phyloP scores from a whole-genome alignment of 257 asterid genomes.

The Solanum chiquidenum region DNA sequence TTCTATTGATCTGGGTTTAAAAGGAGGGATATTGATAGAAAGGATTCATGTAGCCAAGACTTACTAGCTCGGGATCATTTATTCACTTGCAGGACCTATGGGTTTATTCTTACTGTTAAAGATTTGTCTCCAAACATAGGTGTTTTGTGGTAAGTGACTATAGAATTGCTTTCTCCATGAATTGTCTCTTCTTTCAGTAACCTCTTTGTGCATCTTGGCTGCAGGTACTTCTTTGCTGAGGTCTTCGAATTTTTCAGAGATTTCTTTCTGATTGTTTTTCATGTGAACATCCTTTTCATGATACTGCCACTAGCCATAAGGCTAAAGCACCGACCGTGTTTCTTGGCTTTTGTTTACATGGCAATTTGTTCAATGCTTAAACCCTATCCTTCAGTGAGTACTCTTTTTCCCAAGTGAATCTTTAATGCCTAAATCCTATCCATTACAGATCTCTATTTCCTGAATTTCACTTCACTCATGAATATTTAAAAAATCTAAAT shows the following conservation, averaged over 20 bases:
- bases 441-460: not conserved
- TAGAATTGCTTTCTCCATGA: not conserved
- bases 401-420: not conserved
- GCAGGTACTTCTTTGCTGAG: conserved; percentile 99
- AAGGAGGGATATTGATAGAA: not conserved
- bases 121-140: conserved; percentile 97
- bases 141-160: conserved; percentile 62
- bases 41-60: not conserved
- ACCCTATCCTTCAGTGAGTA: conserved; percentile 96
- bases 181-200: conserved; percentile 6
- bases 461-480: not conserved
- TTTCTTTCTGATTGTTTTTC: conserved; percentile 88
- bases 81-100: conserved; percentile 69
- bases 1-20: not conserved
- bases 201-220: conserved; percentile 7
- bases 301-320: conserved; percentile 84
- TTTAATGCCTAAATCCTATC: not conserved
- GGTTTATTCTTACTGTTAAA: conserved; percentile 73
- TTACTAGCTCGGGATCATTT: not conserved
- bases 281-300: conserved; percentile 85
- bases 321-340: conserved; percentile 81
- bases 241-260: conserved; percentile 92
- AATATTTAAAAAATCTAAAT: not conserved
- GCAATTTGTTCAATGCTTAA: conserved; percentile 83
- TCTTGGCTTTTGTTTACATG: conserved; percentile 81